Conservation (phyloP, 371 early-diverging fungal species). For the Mortierella sp. region DNA sequence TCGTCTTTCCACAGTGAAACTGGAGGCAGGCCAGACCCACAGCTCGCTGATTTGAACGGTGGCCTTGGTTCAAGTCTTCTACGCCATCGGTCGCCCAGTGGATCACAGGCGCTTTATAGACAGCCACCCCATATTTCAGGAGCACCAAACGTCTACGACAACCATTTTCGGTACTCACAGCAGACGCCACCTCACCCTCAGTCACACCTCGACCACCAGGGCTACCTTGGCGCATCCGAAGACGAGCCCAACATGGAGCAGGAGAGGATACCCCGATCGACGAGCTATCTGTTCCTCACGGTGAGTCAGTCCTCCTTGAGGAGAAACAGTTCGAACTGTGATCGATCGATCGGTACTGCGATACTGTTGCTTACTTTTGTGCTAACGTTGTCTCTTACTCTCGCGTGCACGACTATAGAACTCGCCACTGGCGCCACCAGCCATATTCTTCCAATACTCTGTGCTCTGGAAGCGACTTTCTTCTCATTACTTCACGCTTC, state of each 20-base stretch:
- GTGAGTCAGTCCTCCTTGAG: constrained; percentile 15
- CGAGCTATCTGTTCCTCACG: constrained; percentile 45
- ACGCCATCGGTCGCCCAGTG: background rate
- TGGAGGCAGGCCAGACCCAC: background rate
- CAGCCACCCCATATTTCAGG: background rate
- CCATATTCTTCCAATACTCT: constrained; percentile 74
- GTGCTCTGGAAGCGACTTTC: constrained; percentile 71
- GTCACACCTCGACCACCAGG: background rate
- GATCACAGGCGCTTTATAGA: background rate
- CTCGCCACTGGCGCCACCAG: constrained; percentile 68
- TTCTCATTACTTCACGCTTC: constrained; percentile 70
- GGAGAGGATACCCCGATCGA: constrained; percentile 26
- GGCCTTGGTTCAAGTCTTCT: background rate
- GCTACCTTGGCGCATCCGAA: constrained; percentile 1
- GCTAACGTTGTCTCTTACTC: background rate
- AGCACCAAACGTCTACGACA: background rate
- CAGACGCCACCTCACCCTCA: constrained; percentile 11
- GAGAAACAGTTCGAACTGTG: background rate
- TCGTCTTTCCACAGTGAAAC: background rate
- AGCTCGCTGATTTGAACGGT: background rate
- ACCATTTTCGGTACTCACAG: constrained; percentile 8
- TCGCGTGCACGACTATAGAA: constrained; percentile 55
- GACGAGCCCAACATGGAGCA: constrained; percentile 6
- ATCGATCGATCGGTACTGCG: no score
- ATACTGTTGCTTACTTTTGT: background rate